phyloP scores from a whole-genome alignment of 495 filamentous ascomycete genomes.

The Chaetomidium leptoderma region DNA sequence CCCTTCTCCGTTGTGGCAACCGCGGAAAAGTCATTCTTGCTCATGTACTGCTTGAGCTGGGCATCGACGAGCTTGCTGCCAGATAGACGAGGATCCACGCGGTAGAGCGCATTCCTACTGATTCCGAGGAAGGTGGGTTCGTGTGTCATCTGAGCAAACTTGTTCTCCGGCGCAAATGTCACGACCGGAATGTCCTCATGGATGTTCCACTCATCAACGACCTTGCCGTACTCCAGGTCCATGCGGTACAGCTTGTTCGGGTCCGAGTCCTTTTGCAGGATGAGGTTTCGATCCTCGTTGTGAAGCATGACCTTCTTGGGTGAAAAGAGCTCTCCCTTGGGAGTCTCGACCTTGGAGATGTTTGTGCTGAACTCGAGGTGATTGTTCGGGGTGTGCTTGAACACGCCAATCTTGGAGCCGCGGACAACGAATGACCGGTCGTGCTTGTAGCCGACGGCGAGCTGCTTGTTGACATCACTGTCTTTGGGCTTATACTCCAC shows the following conservation, averaged over 20 bases:
- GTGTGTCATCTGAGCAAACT: conserved; percentile 95
- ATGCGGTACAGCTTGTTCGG: conserved; percentile 94
- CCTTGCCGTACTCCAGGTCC: conserved; percentile 97
- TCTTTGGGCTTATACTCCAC: conserved; percentile 66
- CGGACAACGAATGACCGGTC: conserved; percentile 96
- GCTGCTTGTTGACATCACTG: conserved; percentile 84
- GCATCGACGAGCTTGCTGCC: conserved; percentile 91
- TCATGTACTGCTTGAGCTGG: conserved; percentile 88
- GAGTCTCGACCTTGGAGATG: conserved; percentile 91
- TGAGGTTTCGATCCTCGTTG: conserved; percentile 85
- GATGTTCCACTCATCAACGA: conserved; percentile 99
- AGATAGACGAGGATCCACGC: conserved; percentile 84
- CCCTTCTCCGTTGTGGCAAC: conserved; percentile 92
- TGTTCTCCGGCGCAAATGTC: conserved; percentile 89
- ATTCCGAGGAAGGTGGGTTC: conserved; percentile 93
- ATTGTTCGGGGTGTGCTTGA: conserved; percentile 92
- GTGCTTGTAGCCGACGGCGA: conserved; percentile 98
- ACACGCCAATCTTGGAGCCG: conserved; percentile 95
- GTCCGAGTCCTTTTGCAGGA: conserved; percentile 78
- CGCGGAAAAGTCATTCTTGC: conserved; percentile 95
- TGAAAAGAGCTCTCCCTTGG: conserved; percentile 80
- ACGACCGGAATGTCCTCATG: conserved; percentile 93
- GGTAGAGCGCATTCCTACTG: conserved; percentile 86
- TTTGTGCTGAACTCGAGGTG: conserved; percentile 95
- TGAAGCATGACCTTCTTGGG: conserved; percentile 99